Percentiles rank a stretch among this genome's conserved stretches.
These are phyloP conservation scores for Colletotrichum chrysophilum DNA, from an alignment of 2,329 filamentous ascomycete genomes.

Conservation along the genomic window DNA sequence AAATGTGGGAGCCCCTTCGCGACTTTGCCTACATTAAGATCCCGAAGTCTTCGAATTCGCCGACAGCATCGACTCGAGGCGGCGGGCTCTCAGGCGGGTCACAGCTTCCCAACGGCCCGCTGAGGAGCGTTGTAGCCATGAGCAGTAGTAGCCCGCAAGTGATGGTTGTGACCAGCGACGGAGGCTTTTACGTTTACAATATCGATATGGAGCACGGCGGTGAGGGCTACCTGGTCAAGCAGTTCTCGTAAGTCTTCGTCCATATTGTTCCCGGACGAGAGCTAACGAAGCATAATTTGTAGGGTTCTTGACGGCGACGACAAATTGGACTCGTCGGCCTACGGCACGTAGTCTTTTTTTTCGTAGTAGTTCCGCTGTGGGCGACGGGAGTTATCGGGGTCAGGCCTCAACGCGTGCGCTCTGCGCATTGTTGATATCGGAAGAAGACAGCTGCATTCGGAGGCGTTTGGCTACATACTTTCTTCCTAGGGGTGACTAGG, in stretches of 20 bases:
- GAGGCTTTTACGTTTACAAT: constrained; percentile 92
- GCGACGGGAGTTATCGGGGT: neutral
- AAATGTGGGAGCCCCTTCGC: constrained; percentile 95
- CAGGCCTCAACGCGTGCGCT: neutral
- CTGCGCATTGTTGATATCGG: neutral
- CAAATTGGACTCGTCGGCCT: constrained; percentile 55
- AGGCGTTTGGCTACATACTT: constrained; percentile 4
- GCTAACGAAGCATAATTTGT: neutral
- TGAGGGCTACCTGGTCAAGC: constrained; percentile 88
- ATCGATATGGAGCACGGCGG: constrained; percentile 95
- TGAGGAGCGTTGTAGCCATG: constrained; percentile 96
- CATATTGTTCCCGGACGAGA: neutral
- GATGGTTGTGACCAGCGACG: constrained; percentile 97
- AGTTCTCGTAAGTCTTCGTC: constrained; percentile 78
- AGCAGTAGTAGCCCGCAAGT: constrained; percentile 93
- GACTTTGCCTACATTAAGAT: constrained; percentile 98
- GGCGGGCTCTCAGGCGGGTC: neutral
- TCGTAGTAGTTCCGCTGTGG: neutral
- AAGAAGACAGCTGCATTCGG: neutral
- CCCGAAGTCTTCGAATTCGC: constrained; percentile 60
- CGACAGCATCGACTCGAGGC: constrained; percentile 27
- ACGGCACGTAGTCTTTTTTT: constrained; percentile 35
- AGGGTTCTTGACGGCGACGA: constrained; percentile 62
- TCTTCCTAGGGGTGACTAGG: neutral
- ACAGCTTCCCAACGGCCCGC: constrained; percentile 48